Conservation (phyloP, 345 rosid genomes). For the Rhodamnia argentea region DNA sequence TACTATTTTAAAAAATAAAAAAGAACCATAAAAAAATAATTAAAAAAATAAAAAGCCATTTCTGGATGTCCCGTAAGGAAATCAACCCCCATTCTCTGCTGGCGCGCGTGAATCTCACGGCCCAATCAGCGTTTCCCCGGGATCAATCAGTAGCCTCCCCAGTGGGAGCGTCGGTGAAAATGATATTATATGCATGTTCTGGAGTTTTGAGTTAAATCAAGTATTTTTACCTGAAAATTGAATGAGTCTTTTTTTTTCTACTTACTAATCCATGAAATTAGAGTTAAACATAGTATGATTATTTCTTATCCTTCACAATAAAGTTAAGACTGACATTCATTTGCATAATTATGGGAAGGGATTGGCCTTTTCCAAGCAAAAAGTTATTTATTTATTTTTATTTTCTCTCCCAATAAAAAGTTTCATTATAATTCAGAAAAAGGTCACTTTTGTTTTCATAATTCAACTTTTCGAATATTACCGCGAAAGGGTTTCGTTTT, state of each 20-base stretch:
- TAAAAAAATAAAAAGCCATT: background rate
- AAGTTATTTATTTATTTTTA: background rate
- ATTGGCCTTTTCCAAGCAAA: background rate
- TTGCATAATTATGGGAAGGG: background rate
- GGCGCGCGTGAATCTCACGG: background rate
- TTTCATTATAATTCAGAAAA: too few species aligned
- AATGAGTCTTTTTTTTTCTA: background rate
- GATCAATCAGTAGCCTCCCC: background rate
- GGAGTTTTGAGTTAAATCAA: background rate
- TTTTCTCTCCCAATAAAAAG: background rate
- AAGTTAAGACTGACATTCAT: too few species aligned
- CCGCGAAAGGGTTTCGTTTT: too few species aligned
- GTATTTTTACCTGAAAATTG: background rate
- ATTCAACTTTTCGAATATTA: too few species aligned
- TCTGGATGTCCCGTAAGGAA: constrained; percentile 3
- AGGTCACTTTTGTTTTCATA: too few species aligned
- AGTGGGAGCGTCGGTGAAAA: background rate
- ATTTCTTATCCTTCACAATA: too few species aligned
- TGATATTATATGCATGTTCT: background rate
- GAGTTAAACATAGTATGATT: too few species aligned
- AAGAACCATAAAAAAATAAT: background rate
- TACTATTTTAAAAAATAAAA: background rate
- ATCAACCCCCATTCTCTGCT: background rate
- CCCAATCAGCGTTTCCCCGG: background rate
- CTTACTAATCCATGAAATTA: background rate